These are phyloP conservation scores for Bertia moriformis DNA, from an alignment of 2,329 filamentous ascomycete genomes.

Conservation along the genomic window DNA sequence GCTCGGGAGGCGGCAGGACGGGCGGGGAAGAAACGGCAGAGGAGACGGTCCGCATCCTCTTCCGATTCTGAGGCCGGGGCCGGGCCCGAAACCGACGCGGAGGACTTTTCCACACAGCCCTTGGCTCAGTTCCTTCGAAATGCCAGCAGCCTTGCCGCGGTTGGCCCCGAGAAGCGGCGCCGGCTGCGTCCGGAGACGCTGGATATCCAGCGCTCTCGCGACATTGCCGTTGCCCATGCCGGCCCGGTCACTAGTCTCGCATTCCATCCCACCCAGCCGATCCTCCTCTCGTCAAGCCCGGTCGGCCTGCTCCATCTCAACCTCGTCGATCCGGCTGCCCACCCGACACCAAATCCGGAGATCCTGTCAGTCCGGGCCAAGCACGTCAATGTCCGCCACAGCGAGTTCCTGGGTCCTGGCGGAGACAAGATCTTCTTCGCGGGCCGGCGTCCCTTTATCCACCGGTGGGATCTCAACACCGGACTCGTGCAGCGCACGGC, in stretches of 20 bases:
- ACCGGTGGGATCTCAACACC: conserved; percentile 77
- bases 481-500: conserved; percentile 73
- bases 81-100: conserved; percentile 10
- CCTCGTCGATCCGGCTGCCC: conserved; percentile 65
- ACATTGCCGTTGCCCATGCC: conserved; percentile 66
- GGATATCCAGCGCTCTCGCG: conserved; percentile 77
- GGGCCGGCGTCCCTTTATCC: conserved; percentile 82
- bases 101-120: conserved; percentile 48
- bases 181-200: conserved; percentile 76
- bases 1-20: conserved; percentile 33
- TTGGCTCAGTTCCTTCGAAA: conserved; percentile 69
- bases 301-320: conserved; percentile 78
- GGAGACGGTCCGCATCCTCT: conserved; percentile 5
- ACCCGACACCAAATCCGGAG: conserved; percentile 70
- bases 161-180: conserved; percentile 40
- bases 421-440: conserved; percentile 77
- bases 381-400: conserved; percentile 69
- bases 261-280: conserved; percentile 78
- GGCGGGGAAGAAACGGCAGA: conserved; percentile 31
- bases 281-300: conserved; percentile 77
- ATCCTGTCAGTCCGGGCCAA: conserved; percentile 81
- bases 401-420: conserved; percentile 59
- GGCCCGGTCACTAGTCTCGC: conserved; percentile 69
- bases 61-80: conserved; percentile 11
- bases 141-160: conserved; percentile 48